Percentiles rank a stretch among this genome's conserved stretches.
Evolutionary conservation across 306 rosid genomes (phyloP).

Genomic region (Dicorynia guianensis): DNA sequence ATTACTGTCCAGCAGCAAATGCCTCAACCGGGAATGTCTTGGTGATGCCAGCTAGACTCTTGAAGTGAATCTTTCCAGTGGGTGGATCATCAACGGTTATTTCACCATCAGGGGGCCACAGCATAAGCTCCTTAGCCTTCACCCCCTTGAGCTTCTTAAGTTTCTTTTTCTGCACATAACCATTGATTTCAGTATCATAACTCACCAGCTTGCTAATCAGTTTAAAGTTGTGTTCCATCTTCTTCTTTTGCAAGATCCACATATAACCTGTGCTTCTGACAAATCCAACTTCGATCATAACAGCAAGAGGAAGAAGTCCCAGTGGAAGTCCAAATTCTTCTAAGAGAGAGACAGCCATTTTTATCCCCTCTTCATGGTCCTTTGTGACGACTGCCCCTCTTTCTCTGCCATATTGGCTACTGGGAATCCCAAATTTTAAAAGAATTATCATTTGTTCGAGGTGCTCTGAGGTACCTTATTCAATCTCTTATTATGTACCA

Average conservation of each 20-base stretch:
- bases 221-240: conserved; percentile 64
- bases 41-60: conserved; percentile 69
- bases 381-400: conserved; percentile 58
- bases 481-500: neutral
- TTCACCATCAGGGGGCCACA: conserved; percentile 72
- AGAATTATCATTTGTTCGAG: conserved; percentile 9
- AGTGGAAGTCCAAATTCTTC: conserved; percentile 63
- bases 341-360: conserved; percentile 48
- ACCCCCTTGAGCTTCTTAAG: conserved; percentile 70
- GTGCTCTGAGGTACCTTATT: conserved; percentile 4
- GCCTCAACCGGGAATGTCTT: conserved; percentile 68
- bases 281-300: conserved; percentile 60
- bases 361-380: conserved; percentile 62
- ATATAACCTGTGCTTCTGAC: conserved; percentile 63
- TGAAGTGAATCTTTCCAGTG: conserved; percentile 64
- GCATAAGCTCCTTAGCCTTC: conserved; percentile 73
- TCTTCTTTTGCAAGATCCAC: conserved; percentile 68
- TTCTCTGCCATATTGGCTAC: conserved; percentile 50
- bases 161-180: conserved; percentile 48
- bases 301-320: conserved; percentile 65
- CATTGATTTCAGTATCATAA: conserved; percentile 51
- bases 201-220: conserved; percentile 64
- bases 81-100: conserved; percentile 47
- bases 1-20: conserved; percentile 65
- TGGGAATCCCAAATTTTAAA: neutral